Base-by-base conservation (phyloP, 352 stramenopile species). In the Peronospora belbahrii region DNA sequence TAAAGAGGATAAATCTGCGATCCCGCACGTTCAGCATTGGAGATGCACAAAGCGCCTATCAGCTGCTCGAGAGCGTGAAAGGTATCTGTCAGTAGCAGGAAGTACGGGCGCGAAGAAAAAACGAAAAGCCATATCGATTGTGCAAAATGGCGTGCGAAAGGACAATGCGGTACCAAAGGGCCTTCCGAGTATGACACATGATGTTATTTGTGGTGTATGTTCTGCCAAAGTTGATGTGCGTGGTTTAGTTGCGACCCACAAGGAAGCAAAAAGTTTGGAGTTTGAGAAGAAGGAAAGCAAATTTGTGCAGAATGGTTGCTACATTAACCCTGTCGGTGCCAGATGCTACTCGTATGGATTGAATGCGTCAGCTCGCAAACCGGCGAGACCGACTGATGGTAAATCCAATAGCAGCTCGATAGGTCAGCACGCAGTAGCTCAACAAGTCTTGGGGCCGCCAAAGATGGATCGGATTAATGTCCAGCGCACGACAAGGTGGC, bases 401-500 rank as follows among this genome's bases (percentile, higher is more conserved):
- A 67, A 65, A 39, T 14, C 20, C 2, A 65, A 48, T 31, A 18
- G 36, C 34, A 59, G 17, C 34, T 48, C 52, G 7, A 38, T 30
- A 19, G 57, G 56, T 1, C 53, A 59, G 8, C 41, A 68, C 1
- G 36, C 48, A 20, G 37, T 60, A 14, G 47, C 46, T 6, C 40
- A 64, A 13, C 46, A 60, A 25, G 40, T 52, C 5, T 39, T 88
- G 23, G 61, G 46, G 1, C 74, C 79, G 0, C 74, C 62, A 0
- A 91, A 88, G 42, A 82, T 91, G 76, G 79, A 91, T 30, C 67
- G 73, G 24, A 78, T 91, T 33, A 85, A 88, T 37, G 76, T 88
- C 9, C 74, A 83, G 39, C 70, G 77, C 14, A 91, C 79, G 28
- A 79, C 69, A 11, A 76, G 64, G 25, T 91, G 76, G 79, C 54